phyloP scores from a whole-genome alignment of 1,284 basidiomycete genomes.

The Psilocybe mexicana region DNA sequence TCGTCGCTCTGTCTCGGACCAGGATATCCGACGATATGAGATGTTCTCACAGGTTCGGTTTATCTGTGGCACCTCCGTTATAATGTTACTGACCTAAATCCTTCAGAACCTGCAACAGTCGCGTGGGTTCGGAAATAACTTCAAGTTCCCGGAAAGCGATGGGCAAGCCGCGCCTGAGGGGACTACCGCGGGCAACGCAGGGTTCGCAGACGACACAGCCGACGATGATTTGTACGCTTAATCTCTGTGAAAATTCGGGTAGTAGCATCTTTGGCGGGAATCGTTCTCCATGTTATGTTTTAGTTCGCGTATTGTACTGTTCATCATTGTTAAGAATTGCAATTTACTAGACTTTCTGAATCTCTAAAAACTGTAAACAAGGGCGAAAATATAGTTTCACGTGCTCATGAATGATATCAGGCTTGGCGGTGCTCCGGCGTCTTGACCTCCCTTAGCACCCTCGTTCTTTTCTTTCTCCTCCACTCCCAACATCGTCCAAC shows the following conservation, averaged over 20 bases:
- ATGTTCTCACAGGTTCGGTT: constrained; percentile 76
- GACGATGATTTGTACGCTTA: constrained; percentile 90
- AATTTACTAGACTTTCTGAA: not conserved
- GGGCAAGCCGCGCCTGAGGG: constrained; percentile 43
- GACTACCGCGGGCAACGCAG: constrained; percentile 66
- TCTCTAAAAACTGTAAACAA: not conserved
- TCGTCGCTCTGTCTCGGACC: constrained; percentile 89
- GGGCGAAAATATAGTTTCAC: constrained; percentile 1
- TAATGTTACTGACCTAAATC: constrained; percentile 12
- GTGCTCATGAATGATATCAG: constrained; percentile 11
- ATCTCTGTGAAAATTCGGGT: constrained; percentile 16
- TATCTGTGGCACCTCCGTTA: constrained; percentile 2
- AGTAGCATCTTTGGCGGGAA: not conserved
- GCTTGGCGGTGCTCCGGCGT: not conserved
- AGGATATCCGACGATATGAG: constrained; percentile 94
- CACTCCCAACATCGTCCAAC: not conserved
- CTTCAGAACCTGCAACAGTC: constrained; percentile 83
- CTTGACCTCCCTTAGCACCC: not conserved
- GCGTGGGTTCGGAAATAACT: constrained; percentile 84
- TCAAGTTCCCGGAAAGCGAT: constrained; percentile 93
- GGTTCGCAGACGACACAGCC: constrained; percentile 77
- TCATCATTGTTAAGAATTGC: constrained; percentile 3
- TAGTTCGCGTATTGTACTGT: constrained; percentile 8
- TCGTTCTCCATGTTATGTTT: not conserved
- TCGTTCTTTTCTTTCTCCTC: not conserved